Evolutionary conservation across 768 basidiomycete genomes (phyloP), one percentile per base, ranked within the genome.

Genomic region (Russula ochroleuca): DNA sequence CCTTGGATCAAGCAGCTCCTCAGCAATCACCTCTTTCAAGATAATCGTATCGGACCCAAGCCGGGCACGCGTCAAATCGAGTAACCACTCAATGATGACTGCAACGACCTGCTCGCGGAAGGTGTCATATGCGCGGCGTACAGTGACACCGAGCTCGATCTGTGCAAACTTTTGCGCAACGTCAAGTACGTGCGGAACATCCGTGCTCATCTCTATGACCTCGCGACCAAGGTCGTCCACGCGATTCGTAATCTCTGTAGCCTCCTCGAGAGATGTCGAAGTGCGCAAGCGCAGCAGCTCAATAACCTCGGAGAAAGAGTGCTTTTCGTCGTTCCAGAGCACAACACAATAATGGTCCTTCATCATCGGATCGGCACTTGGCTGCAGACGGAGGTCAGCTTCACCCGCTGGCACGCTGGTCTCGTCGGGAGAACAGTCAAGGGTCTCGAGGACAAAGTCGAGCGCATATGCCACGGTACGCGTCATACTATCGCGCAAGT

Each of bases 261-360:
- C 88, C 33, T 88, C 85, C 43, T 84, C 84, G 23, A 76, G 74
- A 10, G 83, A 74, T 23, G 81, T 80, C 19, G 73, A 75, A 1
- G 79, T 80, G 17, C 81, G 74, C 50, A 88, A 88, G 62, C 80
- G 78, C 7, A 92, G 75, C 47, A 93, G 81, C 64, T 84, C 82
- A 66, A 88, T 87, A 59, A 97, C 86, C 70, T 98, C 94, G 56
- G 88, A 86, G 69, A 88, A 90, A 0, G 92, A 94, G 74, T 98
- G 97, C 69, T 95, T 96, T 74, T 99, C 97, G 74, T 97, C 95
- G 76, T 95, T 94, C 94, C 94, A 98, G 5, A 98, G 75, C 31
- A 96, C 79, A 62, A 98, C 80, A 49, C 88, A 87, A 69, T 86
- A 92, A 59, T 86, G 82, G 68, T 92, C 90, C 65, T 86, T 87